These are phyloP conservation scores for Arthonia radiata DNA, from an alignment of 495 filamentous ascomycete species.

Conservation along the genomic window DNA sequence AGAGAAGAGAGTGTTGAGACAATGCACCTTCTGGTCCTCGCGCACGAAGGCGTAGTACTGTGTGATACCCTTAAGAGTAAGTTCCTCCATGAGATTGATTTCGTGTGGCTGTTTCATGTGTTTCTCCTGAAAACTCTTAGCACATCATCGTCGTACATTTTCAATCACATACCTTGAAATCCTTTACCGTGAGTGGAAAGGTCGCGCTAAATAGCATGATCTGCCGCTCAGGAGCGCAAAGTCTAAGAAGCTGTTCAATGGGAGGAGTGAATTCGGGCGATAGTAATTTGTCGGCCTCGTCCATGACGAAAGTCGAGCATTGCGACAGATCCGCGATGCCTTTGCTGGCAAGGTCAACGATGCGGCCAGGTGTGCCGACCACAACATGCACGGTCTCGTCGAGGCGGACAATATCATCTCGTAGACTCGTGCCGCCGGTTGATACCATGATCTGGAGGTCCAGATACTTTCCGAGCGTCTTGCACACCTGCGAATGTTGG, in stretches of 20 bases:
- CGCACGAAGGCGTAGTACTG: constrained; percentile 99
- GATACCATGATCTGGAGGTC: constrained; percentile 98
- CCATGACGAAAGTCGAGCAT: constrained; percentile 96
- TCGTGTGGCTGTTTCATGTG: constrained; percentile 90
- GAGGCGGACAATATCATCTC: constrained; percentile 90
- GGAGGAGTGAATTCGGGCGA: constrained; percentile 92
- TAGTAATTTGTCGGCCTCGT: constrained; percentile 92
- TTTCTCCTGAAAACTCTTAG: constrained; percentile 35
- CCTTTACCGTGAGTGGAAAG: constrained; percentile 86
- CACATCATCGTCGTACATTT: constrained; percentile 1
- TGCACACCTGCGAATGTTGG: constrained; percentile 96
- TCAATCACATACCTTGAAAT: constrained; percentile 42
- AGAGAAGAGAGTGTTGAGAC: constrained; percentile 93
- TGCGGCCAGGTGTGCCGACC: constrained; percentile 87
- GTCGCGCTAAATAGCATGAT: constrained; percentile 99
- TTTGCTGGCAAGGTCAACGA: constrained; percentile 85
- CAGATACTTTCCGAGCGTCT: constrained; percentile 88
- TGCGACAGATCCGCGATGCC: constrained; percentile 87
- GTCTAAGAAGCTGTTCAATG: constrained; percentile 80
- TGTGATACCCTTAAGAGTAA: constrained; percentile 90
- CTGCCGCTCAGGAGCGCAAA: constrained; percentile 86
- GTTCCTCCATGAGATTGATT: constrained; percentile 99
- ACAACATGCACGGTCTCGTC: constrained; percentile 90
- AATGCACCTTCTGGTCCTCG: constrained; percentile 98
- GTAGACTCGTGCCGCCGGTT: constrained; percentile 79